Evolutionary conservation across 129 eudicot genomes (phyloP).

Genomic region (Smallanthus sonchifolius): DNA sequence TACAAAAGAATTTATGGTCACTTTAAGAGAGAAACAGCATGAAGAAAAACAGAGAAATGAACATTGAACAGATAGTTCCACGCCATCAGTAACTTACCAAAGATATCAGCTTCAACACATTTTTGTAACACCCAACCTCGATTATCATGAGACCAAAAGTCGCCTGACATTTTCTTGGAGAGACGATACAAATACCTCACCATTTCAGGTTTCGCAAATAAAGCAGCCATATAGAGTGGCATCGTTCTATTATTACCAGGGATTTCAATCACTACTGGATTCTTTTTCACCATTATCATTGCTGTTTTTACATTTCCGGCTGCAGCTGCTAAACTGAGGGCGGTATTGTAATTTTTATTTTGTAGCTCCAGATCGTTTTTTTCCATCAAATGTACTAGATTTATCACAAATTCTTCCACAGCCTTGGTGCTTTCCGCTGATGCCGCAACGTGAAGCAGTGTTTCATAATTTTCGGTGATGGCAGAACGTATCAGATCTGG

Average conservation of each 20-base stretch:
- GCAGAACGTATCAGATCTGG: background rate
- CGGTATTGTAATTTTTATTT: constrained; percentile 7
- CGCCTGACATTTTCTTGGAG: background rate
- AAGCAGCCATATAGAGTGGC: constrained; percentile 43
- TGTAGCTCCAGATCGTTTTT: background rate
- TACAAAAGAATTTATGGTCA: background rate
- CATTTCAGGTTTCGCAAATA: constrained; percentile 40
- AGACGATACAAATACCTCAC: constrained; percentile 30
- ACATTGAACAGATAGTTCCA: background rate
- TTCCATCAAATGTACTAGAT: background rate
- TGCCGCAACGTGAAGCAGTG: constrained; percentile 20
- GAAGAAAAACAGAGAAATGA: background rate
- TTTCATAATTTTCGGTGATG: constrained; percentile 8
- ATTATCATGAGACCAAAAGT: constrained; percentile 18
- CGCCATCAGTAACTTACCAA: constrained; percentile 4
- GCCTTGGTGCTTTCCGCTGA: constrained; percentile 3
- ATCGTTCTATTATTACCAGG: constrained; percentile 14
- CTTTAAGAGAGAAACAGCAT: too few relatives aligned
- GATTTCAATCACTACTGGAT: constrained; percentile 15
- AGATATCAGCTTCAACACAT: constrained; percentile 31
- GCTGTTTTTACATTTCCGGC: constrained; percentile 24
- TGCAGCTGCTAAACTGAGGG: constrained; percentile 31
- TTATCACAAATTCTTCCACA: constrained; percentile 1
- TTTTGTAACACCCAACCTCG: constrained; percentile 28
- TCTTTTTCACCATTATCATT: constrained; percentile 19